Evolutionary conservation across 371 early-diverging fungal species (phyloP).

Genomic region (Haplosporangium sp.): DNA sequence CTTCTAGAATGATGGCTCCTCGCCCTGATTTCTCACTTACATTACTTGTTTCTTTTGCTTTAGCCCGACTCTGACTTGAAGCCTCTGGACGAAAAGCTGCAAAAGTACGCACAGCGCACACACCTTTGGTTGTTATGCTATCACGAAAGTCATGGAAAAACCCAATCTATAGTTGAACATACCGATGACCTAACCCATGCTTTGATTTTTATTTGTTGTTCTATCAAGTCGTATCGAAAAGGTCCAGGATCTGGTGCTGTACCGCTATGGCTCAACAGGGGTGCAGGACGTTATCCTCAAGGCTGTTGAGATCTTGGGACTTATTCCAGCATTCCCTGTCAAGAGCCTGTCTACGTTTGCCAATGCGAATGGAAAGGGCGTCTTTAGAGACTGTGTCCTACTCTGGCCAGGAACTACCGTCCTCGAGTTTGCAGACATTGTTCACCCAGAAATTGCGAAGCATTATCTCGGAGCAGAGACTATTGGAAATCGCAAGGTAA

Average conservation of each 20-base stretch:
- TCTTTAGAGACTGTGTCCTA: constrained; percentile 79
- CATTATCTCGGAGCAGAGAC: constrained; percentile 80
- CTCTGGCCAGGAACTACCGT: constrained; percentile 78
- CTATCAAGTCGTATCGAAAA: constrained; percentile 70
- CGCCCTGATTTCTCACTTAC: background rate
- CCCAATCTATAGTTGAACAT: background rate
- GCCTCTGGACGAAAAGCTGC: constrained; percentile 71
- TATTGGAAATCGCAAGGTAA: constrained; percentile 75
- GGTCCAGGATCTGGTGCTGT: constrained; percentile 83
- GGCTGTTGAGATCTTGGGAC: constrained; percentile 70
- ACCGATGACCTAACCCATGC: background rate
- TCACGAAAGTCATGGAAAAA: background rate
- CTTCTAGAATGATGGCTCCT: background rate
- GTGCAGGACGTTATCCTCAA: constrained; percentile 72
- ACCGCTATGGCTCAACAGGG: constrained; percentile 84
- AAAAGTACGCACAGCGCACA: constrained; percentile 46
- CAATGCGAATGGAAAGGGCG: constrained; percentile 60
- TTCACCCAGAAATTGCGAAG: constrained; percentile 74
- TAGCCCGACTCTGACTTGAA: constrained; percentile 65
- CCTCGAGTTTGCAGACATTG: constrained; percentile 74
- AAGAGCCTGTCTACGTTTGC: constrained; percentile 76
- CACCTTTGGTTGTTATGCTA: no score
- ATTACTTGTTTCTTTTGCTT: background rate
- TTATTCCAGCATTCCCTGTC: constrained; percentile 81
- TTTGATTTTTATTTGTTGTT: background rate